Percentiles rank a stretch among this genome's conserved stretches.
These are phyloP conservation scores for Alternaria gansuensis DNA, from an alignment of 2,329 filamentous ascomycete genomes.

Conservation along the genomic window DNA sequence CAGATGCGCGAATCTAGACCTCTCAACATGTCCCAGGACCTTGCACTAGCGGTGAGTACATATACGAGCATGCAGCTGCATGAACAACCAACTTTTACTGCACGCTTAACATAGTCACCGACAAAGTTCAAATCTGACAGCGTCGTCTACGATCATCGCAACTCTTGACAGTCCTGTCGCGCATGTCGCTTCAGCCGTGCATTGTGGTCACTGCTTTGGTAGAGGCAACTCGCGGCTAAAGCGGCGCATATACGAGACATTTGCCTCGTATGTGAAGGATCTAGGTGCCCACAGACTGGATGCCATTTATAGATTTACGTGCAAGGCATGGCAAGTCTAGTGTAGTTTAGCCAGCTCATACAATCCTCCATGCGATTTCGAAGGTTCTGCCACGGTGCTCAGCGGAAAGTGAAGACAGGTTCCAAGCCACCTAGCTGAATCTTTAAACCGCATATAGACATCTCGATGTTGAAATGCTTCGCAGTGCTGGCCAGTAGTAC, in stretches of 20 bases:
- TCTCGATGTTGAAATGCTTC: neutral
- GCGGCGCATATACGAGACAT: conserved; percentile 7
- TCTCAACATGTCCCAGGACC: neutral
- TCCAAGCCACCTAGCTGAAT: neutral
- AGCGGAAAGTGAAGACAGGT: neutral
- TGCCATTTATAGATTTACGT: neutral
- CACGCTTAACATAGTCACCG: neutral
- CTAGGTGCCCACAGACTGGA: neutral
- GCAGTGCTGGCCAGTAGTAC: neutral
- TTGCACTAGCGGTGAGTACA: conserved; percentile 14
- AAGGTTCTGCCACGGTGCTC: no score
- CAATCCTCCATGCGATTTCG: neutral
- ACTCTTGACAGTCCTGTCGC: neutral
- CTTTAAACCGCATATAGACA: neutral
- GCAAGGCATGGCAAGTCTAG: neutral
- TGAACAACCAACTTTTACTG: conserved; percentile 5
- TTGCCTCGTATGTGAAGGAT: neutral
- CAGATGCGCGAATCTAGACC: conserved; percentile 5
- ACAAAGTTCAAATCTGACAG: neutral
- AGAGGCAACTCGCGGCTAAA: conserved; percentile 9
- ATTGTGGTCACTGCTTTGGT: neutral
- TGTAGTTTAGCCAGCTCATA: neutral
- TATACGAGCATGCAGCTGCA: conserved; percentile 11
- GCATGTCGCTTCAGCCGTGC: neutral
- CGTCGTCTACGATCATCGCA: neutral